phyloP scores from a whole-genome alignment of 1,139 yeast genomes.

The Geotrichum candidum region DNA sequence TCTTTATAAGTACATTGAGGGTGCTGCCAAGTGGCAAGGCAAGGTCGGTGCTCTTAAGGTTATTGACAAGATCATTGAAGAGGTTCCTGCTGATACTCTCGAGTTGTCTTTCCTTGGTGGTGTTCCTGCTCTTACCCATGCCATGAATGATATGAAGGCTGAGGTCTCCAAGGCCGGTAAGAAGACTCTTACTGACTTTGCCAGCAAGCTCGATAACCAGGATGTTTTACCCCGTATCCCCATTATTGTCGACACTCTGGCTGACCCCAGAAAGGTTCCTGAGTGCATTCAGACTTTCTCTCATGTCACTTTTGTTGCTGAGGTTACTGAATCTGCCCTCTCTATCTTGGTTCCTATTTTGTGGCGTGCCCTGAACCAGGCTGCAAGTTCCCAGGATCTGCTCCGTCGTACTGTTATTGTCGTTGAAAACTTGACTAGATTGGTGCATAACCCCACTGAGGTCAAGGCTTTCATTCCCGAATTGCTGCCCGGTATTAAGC shows the following conservation, averaged over 20 bases:
- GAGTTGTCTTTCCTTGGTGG: conserved; percentile 74
- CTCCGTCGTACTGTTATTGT: conserved; percentile 95
- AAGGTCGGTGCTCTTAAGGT: conserved; percentile 73
- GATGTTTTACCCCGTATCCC: conserved; percentile 85
- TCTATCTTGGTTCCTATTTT: conserved; percentile 87
- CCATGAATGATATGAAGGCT: conserved; percentile 93
- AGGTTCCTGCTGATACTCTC: conserved; percentile 77
- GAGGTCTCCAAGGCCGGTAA: conserved; percentile 86
- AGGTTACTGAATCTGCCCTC: conserved; percentile 93
- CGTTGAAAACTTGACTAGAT: conserved; percentile 89
- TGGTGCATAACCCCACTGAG: conserved; percentile 90
- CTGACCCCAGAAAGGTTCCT: conserved; percentile 84
- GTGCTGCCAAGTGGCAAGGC: conserved; percentile 92
- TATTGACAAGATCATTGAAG: conserved; percentile 68
- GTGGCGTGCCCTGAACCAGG: conserved; percentile 80
- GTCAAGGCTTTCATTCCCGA: conserved; percentile 82
- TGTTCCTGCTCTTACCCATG: conserved; percentile 80
- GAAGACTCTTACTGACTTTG: conserved; percentile 61
- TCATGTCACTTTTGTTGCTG: conserved; percentile 95
- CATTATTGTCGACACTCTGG: conserved; percentile 78
- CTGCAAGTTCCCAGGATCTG: conserved; percentile 91
- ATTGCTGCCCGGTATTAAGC: conserved; percentile 82
- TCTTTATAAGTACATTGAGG: conserved; percentile 56
- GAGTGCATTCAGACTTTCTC: conserved; percentile 84
- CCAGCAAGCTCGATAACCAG: conserved; percentile 80